Evolutionary conservation across 805 yeast species (phyloP), one percentile per base, ranked within the genome.

Genomic region (Candida nanaspora): DNA sequence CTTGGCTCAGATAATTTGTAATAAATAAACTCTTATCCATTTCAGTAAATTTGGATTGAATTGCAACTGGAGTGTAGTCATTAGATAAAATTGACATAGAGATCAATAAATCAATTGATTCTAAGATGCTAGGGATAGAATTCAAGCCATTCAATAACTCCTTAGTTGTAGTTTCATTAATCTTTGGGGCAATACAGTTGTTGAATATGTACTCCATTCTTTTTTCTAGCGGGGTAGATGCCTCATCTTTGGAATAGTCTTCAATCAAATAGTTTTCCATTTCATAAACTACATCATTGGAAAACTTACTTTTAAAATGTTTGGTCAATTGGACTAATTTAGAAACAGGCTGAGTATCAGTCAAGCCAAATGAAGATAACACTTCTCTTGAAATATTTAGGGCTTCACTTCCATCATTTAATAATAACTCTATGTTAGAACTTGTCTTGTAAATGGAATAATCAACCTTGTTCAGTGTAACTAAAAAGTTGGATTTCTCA

Each of bases 141-240:
- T 64, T 62, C 43, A 74, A 51, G 32, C 66, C 65, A 11, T 59
- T 54, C 28, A 73, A 62, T n/a, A 76, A 50, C 8, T 52, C 61
- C 26, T 61, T 48, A 28, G 70, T 55, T 28, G 64, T 61, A 1
- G 56, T 45, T 28, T 64, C 57, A 43, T 70, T 69, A 39, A 78
- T 59, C 38, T 62, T 61, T 3, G 61, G 51, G 10, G 70, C 58
- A 37, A 81, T 58, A 15, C 61, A 48, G 1, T 60, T 45, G 26
- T 69, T 67, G 45, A 77, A 74, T 6, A 75, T 59, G 6, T 52
- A 8, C 56, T 56, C 23, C 75, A 65, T 44, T 55, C 60, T 29
- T 48, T 51, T 31, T 53, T 62, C 32, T 60, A 53, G n/a, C n/a
- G n/a, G n/a, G n/a, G n/a, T 28, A 58, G 52, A 22, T 52, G 58